A percentile compares a stretch with the other conserved stretches of the same genome.
Conservation (phyloP, 1,284 basidiomycete genomes). For the Melampsora abietis-canadensis region DNA sequence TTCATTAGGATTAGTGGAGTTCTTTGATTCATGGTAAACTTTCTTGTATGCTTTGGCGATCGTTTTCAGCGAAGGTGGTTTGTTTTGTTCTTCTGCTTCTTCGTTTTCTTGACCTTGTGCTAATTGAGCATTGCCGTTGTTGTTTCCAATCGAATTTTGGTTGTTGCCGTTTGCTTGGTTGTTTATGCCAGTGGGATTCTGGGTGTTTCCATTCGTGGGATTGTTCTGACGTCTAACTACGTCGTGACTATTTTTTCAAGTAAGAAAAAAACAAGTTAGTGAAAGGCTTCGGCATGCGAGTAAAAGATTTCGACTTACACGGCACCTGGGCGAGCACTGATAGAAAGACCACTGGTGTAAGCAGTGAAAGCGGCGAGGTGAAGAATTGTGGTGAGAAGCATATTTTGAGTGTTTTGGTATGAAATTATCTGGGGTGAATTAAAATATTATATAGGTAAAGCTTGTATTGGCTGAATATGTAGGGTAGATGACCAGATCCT, state of each 20-base stretch:
- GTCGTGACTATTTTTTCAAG: background rate
- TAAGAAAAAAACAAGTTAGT: background rate
- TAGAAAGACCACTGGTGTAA: background rate
- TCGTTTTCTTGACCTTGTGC: constrained; percentile 10
- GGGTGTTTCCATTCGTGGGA: background rate
- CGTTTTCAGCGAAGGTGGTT: constrained; percentile 11
- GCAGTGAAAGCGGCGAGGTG: constrained; percentile 1
- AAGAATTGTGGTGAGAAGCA: background rate
- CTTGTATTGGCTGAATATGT: too few relatives aligned
- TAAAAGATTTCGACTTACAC: background rate
- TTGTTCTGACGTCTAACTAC: background rate
- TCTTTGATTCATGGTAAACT: constrained; percentile 22
- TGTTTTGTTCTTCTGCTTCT: constrained; percentile 14
- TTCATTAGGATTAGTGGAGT: constrained; percentile 11
- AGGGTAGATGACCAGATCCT: background rate
- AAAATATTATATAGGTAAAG: background rate
- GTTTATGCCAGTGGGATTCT: background rate
- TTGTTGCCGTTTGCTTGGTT: constrained; percentile 1
- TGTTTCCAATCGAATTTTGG: background rate
- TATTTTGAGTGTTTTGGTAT: background rate
- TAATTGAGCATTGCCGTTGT: background rate
- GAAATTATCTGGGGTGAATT: background rate
- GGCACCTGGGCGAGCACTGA: background rate
- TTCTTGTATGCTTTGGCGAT: constrained; percentile 18
- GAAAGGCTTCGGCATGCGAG: background rate